Conservation (phyloP, 1,284 basidiomycete genomes). For the Amylostereum areolatum region DNA sequence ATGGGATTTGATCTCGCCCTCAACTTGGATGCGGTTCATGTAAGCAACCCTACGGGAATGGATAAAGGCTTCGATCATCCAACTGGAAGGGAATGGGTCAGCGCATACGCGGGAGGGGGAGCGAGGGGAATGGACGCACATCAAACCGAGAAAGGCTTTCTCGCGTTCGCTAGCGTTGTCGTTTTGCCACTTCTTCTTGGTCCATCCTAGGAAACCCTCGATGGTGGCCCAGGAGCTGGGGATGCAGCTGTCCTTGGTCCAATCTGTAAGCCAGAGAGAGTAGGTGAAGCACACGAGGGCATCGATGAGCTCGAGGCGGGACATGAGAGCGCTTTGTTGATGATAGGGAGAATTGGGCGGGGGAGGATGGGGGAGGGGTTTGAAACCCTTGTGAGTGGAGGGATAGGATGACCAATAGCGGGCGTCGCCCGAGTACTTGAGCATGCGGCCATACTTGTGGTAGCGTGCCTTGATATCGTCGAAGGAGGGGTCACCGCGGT, state of each 20-base stretch:
- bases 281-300: conserved; percentile 71
- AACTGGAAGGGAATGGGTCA: conserved; percentile 38
- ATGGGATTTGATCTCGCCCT: conserved; percentile 17
- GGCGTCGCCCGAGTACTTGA: conserved; percentile 72
- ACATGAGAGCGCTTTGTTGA: conserved; percentile 62
- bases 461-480: conserved; percentile 59
- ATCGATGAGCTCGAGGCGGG: conserved; percentile 69
- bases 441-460: conserved; percentile 52
- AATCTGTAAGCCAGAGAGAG: conserved; percentile 65
- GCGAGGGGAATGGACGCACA: conserved; percentile 44
- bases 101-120: conserved; percentile 16
- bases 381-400: conserved; percentile 54
- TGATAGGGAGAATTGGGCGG: conserved; percentile 60
- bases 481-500: conserved; percentile 18
- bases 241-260: conserved; percentile 41
- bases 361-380: conserved; percentile 55
- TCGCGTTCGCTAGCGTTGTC: conserved; percentile 64
- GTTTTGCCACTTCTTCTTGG: conserved; percentile 58
- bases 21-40: conserved; percentile 19
- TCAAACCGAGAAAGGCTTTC: conserved; percentile 67
- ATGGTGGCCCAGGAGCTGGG: conserved; percentile 58
- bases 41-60: conserved; percentile 52
- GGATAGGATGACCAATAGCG: conserved; percentile 70
- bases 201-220: conserved; percentile 57
- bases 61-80: conserved; percentile 69